Evolutionary conservation across 1,284 basidiomycete genomes (phyloP), one percentile per base, ranked within the genome.

Genomic region (Malassezia pachydermatis): DNA sequence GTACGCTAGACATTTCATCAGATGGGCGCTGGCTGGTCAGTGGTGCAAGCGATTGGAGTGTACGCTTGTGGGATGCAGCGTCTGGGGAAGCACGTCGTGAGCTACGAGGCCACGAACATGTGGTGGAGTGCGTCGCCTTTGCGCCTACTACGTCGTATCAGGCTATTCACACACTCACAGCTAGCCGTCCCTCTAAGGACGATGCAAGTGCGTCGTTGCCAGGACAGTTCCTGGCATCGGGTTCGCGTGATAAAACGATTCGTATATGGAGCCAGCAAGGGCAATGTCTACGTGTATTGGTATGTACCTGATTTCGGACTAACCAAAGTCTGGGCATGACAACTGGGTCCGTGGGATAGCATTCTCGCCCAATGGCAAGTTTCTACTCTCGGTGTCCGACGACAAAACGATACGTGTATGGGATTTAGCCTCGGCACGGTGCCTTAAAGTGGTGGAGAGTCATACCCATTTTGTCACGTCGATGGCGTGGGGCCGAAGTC

Each of bases 361-460:
- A 0, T 68, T 67, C 23, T 58, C 63, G 25, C 66, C 65, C 3
- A 65, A 62, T 47, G 88, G 88, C 32, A 88, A 88, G 72, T 82
- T 80, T 67, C 79, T 92, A 4, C 76, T 92, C 13, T 88, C 86
- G 2, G 86, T 84, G 2, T 84, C 84, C 5, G 88, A 92, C 72
- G 88, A 92, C 76, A 86, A 88, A 74, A 87, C 86, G 8, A 80
- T 90, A 63, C 80, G 85, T 8, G 78, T 88, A 13, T 92, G 88
- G 88, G 88, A 92, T 58, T 75, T 92, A 30, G 76, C 78, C 29
- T 84, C 82, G 3, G 84, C 86, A 1, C 79, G 87, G 53, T 85
- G 85, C 65, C 76, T 81, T 58, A 86, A 85, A 74, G 84, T 81
- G 32, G 78, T 90, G 37, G 85, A 89, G 55, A 86, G 86, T 1